A percentile compares a stretch with the other conserved stretches of the same genome.
Conservation (phyloP, 2,329 filamentous ascomycete genomes). For the Cryphonectria parasitica region DNA sequence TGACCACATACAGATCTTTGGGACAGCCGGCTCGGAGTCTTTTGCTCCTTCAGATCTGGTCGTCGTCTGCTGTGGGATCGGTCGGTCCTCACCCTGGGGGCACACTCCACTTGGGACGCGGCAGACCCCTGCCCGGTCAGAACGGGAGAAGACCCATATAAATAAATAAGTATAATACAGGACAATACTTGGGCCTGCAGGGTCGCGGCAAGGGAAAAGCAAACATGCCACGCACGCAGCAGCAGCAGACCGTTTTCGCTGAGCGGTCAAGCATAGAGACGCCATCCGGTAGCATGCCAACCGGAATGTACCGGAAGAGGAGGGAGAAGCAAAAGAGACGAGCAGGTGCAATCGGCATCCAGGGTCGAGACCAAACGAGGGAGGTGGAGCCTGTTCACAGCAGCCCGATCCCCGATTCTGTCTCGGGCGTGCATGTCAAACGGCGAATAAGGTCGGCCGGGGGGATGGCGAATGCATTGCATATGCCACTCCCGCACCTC, state of each 20-base stretch:
- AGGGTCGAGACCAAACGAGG: conserved; percentile 18
- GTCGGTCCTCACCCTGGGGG: conserved; percentile 2
- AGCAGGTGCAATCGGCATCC: conserved; percentile 4
- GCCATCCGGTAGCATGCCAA: conserved; percentile 5
- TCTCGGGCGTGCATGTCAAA: conserved; percentile 23
- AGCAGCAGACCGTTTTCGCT: not conserved
- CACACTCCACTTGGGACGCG: conserved; percentile 6
- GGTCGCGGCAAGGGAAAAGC: conserved; percentile 11
- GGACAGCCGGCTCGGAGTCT: conserved; percentile 4
- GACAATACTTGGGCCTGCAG: conserved; percentile 4
- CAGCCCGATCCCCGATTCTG: conserved; percentile 28
- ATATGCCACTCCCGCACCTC: conserved; percentile 22
- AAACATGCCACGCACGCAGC: conserved; percentile 19
- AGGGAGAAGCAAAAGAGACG: conserved; percentile 5
- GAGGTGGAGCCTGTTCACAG: conserved; percentile 18
- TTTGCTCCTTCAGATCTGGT: not conserved
- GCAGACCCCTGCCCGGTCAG: conserved; percentile 6
- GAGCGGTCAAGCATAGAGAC: conserved; percentile 12
- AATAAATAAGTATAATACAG: conserved; percentile 2
- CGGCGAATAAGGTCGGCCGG: conserved; percentile 22
- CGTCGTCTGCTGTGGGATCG: not conserved
- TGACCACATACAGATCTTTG: conserved; percentile 5
- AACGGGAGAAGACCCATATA: conserved; percentile 6
- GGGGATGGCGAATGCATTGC: conserved; percentile 23
- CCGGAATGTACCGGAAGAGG: conserved; percentile 1